phyloP scores from a whole-genome alignment of 192 early-diverging fungal genomes.

The Coemansia sp. region DNA sequence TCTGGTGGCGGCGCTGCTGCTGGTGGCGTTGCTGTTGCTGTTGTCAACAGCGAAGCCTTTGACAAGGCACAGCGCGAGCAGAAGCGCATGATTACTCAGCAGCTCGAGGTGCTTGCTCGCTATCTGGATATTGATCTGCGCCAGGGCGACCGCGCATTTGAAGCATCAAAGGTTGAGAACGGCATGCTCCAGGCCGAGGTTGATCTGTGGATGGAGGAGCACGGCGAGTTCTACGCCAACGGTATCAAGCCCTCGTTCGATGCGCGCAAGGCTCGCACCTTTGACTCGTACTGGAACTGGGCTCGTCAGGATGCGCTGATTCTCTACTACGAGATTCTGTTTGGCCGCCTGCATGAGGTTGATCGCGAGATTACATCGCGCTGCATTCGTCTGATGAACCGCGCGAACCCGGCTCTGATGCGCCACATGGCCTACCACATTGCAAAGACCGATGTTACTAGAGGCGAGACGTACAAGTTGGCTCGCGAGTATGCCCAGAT shows the following conservation, averaged over 20 bases:
- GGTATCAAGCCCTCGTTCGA: conserved; percentile 87
- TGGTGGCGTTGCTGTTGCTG: conserved; percentile 69
- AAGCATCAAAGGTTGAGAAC: conserved; percentile 63
- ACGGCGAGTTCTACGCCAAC: conserved; percentile 85
- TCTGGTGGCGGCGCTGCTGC: conserved; percentile 55
- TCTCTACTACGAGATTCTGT: conserved; percentile 91
- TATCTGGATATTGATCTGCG: conserved; percentile 83
- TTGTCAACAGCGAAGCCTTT: conserved; percentile 92
- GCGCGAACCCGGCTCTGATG: conserved; percentile 74
- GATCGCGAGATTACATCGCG: conserved; percentile 92
- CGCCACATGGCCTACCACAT: conserved; percentile 87
- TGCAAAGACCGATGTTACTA: conserved; percentile 68
- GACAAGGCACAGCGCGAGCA: conserved; percentile 78
- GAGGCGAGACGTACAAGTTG: conserved; percentile 80
- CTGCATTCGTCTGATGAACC: conserved; percentile 90
- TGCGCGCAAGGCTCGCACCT: conserved; percentile 80
- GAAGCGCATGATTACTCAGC: conserved; percentile 73
- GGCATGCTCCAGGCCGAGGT: conserved; percentile 75
- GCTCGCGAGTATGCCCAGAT: conserved; percentile 77
- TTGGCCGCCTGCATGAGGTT: conserved; percentile 79
- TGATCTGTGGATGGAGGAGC: conserved; percentile 88
- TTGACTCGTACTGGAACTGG: conserved; percentile 99
- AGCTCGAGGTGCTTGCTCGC: conserved; percentile 83
- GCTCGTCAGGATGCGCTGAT: conserved; percentile 76
- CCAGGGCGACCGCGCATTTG: conserved; percentile 75